Conservation (phyloP, 1,139 yeast genomes). For the Blastobotrys petasosporus region DNA sequence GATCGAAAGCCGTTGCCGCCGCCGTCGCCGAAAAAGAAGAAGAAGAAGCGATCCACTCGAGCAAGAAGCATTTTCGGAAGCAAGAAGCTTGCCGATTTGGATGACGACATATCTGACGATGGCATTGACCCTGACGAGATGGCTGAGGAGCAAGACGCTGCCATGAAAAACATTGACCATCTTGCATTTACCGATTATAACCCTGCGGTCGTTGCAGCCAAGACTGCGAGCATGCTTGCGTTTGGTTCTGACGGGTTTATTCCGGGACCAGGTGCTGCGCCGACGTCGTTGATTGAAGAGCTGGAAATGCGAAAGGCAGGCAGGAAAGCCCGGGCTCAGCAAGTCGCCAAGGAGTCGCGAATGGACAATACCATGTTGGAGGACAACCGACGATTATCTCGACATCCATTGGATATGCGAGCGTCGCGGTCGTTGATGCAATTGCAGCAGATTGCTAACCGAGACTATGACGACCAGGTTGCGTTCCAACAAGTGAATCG, state of each 20-base stretch:
- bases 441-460: conserved; percentile 31
- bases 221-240: conserved; percentile 6
- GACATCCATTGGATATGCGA: conserved; percentile 31
- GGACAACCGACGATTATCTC: conserved; percentile 12
- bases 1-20: conserved; percentile 6
- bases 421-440: conserved; percentile 29
- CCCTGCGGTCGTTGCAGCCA: conserved; percentile 24
- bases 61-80: conserved; percentile 2
- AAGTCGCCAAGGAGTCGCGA: conserved; percentile 8
- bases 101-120: conserved; percentile 17
- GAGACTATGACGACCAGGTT: conserved; percentile 29
- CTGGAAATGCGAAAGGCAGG: conserved; percentile 36
- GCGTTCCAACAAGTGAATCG: conserved; percentile 9
- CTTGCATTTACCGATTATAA: conserved; percentile 30
- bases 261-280: conserved; percentile 21
- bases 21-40: conserved; percentile 8
- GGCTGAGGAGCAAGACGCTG: conserved; percentile 11
- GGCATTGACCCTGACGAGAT: conserved; percentile 12
- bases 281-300: conserved; percentile 34
- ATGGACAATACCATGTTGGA: conserved; percentile 23
- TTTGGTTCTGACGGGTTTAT: conserved; percentile 15
- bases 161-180: conserved; percentile 21
- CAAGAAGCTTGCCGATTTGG: conserved; percentile 14
- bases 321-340: conserved; percentile 21
- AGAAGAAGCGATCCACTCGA: conserved; percentile 9